phyloP scores from a whole-genome alignment of 2,329 filamentous ascomycete species.

The Magnaporthiopsis rhizophila region DNA sequence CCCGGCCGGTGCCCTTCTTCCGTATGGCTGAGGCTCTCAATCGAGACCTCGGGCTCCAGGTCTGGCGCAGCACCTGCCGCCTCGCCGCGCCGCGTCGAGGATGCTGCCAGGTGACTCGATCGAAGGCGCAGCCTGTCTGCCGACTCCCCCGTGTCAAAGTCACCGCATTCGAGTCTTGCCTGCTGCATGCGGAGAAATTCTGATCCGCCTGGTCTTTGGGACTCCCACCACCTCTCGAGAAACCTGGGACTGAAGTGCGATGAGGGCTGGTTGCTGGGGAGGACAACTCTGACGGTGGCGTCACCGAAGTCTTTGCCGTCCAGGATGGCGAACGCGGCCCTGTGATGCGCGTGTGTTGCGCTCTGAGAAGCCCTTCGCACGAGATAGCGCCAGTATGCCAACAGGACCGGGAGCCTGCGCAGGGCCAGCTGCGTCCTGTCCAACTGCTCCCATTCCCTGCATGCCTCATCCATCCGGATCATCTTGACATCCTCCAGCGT shows the following conservation, averaged over 20 bases:
- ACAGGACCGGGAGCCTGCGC: background rate
- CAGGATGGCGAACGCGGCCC: background rate
- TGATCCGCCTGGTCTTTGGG: background rate
- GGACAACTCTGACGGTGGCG: background rate
- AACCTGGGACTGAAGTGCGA: background rate
- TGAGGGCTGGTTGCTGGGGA: background rate
- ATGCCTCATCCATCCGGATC: background rate
- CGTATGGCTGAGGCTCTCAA: background rate
- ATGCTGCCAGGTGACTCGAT: background rate
- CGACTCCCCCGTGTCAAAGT: background rate
- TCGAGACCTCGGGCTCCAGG: background rate
- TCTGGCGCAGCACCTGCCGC: background rate
- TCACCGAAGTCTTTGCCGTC: background rate
- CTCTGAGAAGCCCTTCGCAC: background rate
- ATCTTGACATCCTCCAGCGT: background rate
- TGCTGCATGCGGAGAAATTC: background rate
- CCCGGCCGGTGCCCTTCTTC: background rate
- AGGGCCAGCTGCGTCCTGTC: background rate
- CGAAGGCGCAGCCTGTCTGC: background rate
- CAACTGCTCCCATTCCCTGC: background rate
- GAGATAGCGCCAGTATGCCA: background rate
- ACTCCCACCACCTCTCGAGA: background rate
- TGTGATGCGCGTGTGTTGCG: background rate
- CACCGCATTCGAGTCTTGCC: background rate
- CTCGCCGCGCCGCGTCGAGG: too few species aligned